These are phyloP conservation scores for Moesziomyces sp. DNA, from an alignment of 1,284 basidiomycete genomes.

Conservation along the genomic window DNA sequence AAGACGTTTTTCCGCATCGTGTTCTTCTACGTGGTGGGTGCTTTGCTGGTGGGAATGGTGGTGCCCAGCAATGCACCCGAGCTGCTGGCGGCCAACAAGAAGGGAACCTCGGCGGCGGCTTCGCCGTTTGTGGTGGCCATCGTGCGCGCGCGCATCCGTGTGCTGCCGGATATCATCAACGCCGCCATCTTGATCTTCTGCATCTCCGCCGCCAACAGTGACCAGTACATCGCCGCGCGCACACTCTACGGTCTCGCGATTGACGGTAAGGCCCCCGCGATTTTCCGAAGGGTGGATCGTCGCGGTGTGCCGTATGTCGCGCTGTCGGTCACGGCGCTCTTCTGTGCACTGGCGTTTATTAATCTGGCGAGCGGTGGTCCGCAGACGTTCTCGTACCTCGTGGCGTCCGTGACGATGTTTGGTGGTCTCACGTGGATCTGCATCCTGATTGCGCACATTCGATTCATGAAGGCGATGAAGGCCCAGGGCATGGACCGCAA, in stretches of 20 bases:
- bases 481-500: conserved; percentile 78
- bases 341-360: conserved; percentile 75
- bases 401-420: conserved; percentile 44
- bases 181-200: conserved; percentile 67
- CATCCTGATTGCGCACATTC: conserved; percentile 81
- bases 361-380: conserved; percentile 74
- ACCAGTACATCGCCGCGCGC: conserved; percentile 71
- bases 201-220: conserved; percentile 70
- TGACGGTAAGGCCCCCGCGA: conserved; percentile 71
- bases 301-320: conserved; percentile 70
- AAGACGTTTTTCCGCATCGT: conserved; percentile 73
- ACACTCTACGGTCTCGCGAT: conserved; percentile 72
- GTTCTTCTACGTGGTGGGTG: conserved; percentile 75
- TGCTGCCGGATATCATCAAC: conserved; percentile 75
- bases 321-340: conserved; percentile 73
- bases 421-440: conserved; percentile 73
- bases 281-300: conserved; percentile 72
- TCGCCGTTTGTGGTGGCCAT: conserved; percentile 80
- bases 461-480: conserved; percentile 80
- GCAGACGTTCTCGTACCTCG: conserved; percentile 55
- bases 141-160: conserved; percentile 77
- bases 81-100: conserved; percentile 36
- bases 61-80: conserved; percentile 52
- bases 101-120: conserved; percentile 69
- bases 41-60: conserved; percentile 69